These are phyloP conservation scores for Pestalotiopsis sp. DNA, from an alignment of 2,329 filamentous ascomycete species.

Conservation along the genomic window DNA sequence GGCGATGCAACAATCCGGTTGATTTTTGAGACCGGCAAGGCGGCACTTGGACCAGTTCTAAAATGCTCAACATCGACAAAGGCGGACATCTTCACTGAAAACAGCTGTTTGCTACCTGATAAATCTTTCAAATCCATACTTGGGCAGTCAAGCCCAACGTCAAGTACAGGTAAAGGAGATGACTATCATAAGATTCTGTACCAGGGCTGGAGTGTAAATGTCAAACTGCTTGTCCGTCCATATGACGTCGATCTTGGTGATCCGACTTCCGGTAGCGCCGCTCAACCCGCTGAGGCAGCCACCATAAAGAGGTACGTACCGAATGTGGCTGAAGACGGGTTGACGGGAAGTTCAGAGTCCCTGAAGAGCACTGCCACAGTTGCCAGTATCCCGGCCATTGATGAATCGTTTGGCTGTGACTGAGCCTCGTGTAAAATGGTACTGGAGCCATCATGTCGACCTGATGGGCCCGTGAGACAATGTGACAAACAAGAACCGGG, in stretches of 20 bases:
- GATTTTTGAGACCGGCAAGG: conserved; percentile 6
- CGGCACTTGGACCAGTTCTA: background rate
- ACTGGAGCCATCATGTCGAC: background rate
- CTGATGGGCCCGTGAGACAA: background rate
- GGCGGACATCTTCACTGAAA: background rate
- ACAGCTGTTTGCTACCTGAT: no score
- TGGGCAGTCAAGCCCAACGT: no score
- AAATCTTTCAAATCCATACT: background rate
- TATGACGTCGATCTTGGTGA: background rate
- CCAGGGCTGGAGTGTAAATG: background rate
- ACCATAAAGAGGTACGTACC: background rate
- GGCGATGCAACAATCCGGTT: conserved; percentile 14
- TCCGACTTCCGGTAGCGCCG: background rate
- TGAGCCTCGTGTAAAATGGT: background rate
- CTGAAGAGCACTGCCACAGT: background rate
- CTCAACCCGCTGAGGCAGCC: background rate
- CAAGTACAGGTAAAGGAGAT: no score
- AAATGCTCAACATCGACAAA: background rate
- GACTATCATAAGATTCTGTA: no score
- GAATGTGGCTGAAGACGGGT: background rate
- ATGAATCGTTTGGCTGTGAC: background rate
- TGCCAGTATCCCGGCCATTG: background rate
- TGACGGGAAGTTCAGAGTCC: background rate
- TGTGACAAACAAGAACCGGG: background rate
- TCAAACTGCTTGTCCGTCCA: background rate